These are phyloP conservation scores for Adansonia madagascariensis DNA, from an alignment of 441 rosid genomes.

Conservation along the genomic window DNA sequence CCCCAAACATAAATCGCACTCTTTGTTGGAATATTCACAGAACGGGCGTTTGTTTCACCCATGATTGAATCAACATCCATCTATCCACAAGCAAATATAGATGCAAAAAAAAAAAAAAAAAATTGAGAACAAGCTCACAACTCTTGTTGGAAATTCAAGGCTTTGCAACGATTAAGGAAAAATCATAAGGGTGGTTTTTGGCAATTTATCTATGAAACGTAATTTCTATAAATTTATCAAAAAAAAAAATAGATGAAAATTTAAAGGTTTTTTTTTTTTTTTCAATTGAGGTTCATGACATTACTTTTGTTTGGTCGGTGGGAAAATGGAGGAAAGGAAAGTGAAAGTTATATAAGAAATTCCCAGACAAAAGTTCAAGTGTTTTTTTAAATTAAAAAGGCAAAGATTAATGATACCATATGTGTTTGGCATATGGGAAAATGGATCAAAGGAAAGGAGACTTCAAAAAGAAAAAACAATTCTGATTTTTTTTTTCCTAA, in stretches of 20 bases:
- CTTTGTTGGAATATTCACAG: conserved; percentile 61
- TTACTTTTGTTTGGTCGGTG: conserved; percentile 14
- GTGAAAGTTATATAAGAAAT: neutral
- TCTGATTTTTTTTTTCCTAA: neutral
- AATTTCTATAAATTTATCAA: neutral
- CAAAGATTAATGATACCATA: neutral
- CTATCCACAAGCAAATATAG: neutral
- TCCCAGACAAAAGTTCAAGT: neutral
- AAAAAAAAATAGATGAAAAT: neutral
- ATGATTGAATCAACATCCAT: conserved; percentile 76
- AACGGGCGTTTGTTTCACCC: conserved; percentile 59
- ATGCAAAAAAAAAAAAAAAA: neutral
- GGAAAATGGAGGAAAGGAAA: conserved; percentile 3
- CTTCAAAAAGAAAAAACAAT: neutral
- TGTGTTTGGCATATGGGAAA: neutral
- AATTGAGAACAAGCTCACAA: conserved; percentile 7
- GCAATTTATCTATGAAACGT: neutral
- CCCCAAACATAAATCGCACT: conserved; percentile 99
- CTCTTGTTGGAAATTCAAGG: neutral
- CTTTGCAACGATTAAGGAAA: neutral
- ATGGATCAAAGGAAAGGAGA: neutral
- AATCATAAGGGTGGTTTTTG: neutral
- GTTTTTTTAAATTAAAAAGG: neutral
- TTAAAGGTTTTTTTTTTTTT: neutral
- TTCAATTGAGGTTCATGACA: neutral